Base-by-base conservation (phyloP, 1,284 basidiomycete genomes). In the Polyporus tsugae region DNA sequence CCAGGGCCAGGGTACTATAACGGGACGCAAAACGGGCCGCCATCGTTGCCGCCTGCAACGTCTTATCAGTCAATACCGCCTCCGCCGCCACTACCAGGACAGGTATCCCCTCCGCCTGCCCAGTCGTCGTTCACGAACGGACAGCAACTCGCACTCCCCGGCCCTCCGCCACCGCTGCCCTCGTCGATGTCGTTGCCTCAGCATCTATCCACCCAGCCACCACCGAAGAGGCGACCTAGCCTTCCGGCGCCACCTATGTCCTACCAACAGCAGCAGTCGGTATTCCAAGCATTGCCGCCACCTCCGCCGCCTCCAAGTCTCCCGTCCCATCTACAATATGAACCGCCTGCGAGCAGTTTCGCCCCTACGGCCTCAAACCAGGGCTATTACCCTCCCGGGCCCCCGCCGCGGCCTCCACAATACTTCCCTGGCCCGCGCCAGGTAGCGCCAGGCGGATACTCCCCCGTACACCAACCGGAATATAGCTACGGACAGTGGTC, bases 111-210 rank as follows among this genome's bases (percentile, higher is more conserved):
- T 17, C 38, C 33, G 38, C 66, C 68, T n/a, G 70, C 72, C 13
- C 68, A 73, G 11, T 67, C 75, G n/a, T 70, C 71, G 29, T 74
- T 72, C 57, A 63, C 67, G 36, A 73, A 72, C 19, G 73, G 70
- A 39, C 73, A 60, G 11, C 58, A 73, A 55, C 73, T 76, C 9
- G 62, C 78, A 68, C 29, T 71, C 71, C 81, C 82, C 52, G 83
- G 82, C 35, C 80, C 80, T n/a, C 81, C 79, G 11, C 83, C 84
- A 36, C 82, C 83, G 64, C 81, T 82, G 46, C 82, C 83, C 36
- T 73, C 76, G 33, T 70, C 71, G 2, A 67, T 66, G 58, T 82
- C 83, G 49, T 73, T 75, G 55, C 72, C 70, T 38, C 64, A 68
- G n/a, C 71, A 70, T 35, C 60, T 66, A 1, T 59, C 68, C 33